Base-by-base conservation (phyloP, 768 basidiomycete genomes). In the Podaxis sp. region DNA sequence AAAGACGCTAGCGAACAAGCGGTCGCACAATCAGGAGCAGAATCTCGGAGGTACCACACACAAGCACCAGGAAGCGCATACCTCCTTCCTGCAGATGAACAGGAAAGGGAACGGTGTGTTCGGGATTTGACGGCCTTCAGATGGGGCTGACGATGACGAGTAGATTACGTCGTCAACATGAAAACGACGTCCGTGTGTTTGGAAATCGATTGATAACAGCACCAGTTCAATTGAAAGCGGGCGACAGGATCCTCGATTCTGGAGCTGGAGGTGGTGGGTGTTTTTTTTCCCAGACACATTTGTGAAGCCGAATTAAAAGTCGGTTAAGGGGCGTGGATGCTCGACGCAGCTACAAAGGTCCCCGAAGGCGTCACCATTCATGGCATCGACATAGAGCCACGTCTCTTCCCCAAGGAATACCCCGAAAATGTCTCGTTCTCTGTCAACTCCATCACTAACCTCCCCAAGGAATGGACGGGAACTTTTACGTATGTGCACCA, bases 201-300 rank as follows among this genome's bases (percentile, higher is more conserved):
- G 64, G 63, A 19, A 51, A 68, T 38, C 59, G 50, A 19, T 47
- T 63, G 3, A 59, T 69, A n/a, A 33, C 64, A 17, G 57, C 68
- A 1, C 66, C 66, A 11, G 33, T 69, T 22, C 33, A 51, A 11
- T 36, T 71, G 4, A 51, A 61, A 19, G 27, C 51, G 7, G 64
- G 61, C 4, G 64, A 66, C 47, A 59, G 38, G 8, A 54, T 71
- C 22, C 63, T 69, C 11, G 70, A 69, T 43, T 64, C 52, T 24
- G 70, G 65, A 13, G 65, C 68, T 1, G 68, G 68, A 1, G 65
- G 64, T 54, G 67, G 69, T 67, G 54, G 22, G 56, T 54, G n/a
- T 4, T 43, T 15, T 15, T 3, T 3, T 15, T 25, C 47, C 33
- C 7, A 50, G 13, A 8, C 15, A 43, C 19, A 8, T 12, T 8